Evolutionary conservation across 331 rosid genomes (phyloP).

Genomic region (Pyrus hybrid): DNA sequence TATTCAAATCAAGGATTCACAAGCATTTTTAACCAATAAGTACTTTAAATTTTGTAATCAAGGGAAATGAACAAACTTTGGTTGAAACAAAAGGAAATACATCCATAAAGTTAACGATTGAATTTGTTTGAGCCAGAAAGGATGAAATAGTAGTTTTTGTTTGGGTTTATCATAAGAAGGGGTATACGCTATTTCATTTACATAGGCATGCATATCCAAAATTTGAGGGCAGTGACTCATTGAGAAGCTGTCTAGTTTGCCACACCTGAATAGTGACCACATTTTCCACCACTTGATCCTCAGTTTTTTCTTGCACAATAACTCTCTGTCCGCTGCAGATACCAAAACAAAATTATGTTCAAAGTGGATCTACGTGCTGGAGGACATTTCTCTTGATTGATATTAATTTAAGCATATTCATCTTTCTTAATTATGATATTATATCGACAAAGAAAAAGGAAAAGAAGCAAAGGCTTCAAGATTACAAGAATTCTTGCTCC

Average conservation of each 20-base stretch:
- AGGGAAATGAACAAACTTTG: not conserved
- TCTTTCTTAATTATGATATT: not conserved
- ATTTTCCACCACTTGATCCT: constrained; percentile 53
- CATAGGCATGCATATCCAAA: not conserved
- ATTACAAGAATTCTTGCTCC: not conserved
- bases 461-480: not conserved
- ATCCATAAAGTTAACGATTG: not conserved
- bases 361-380: not conserved
- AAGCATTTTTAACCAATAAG: not conserved
- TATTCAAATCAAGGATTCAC: not conserved
- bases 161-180: not conserved
- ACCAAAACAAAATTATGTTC: constrained; percentile 2
- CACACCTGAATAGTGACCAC: constrained; percentile 79
- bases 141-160: not conserved
- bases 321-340: constrained; percentile 74
- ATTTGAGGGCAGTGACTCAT: not conserved
- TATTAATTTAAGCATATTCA: not conserved
- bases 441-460: not conserved
- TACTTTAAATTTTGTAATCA: not conserved
- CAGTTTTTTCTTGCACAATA: constrained; percentile 57
- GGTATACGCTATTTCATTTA: not conserved
- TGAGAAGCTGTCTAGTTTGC: constrained; percentile 2
- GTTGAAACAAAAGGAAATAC: not conserved
- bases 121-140: not conserved
- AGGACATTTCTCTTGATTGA: not conserved